Conservation (phyloP, 352 stramenopile species). For the Globisporangium abappressorium region DNA sequence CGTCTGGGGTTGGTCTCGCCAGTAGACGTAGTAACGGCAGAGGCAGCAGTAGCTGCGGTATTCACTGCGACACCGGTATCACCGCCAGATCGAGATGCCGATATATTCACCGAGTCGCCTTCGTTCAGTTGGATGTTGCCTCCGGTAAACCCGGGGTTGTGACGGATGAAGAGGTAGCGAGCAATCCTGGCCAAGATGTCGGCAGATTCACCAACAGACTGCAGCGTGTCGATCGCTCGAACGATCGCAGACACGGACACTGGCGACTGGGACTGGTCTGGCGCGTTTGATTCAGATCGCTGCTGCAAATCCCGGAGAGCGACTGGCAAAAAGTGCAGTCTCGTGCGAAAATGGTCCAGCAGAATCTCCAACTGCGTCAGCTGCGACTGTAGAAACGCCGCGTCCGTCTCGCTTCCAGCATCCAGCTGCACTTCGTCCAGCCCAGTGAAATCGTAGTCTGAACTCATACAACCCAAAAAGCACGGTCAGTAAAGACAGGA, state of each 20-base stretch:
- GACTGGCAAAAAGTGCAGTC: conserved; percentile 42
- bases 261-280: not conserved
- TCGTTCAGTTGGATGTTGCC: conserved; percentile 9
- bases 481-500: not conserved
- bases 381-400: conserved; percentile 46
- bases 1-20: not conserved
- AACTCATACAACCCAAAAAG: not conserved
- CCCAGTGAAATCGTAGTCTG: conserved; percentile 23
- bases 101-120: conserved; percentile 3
- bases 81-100: not conserved
- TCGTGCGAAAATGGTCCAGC: conserved; percentile 42
- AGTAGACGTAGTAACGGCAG: not conserved
- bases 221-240: conserved; percentile 49
- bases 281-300: not conserved
- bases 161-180: conserved; percentile 49
- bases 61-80: not conserved
- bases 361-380: conserved; percentile 45
- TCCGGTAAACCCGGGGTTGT: conserved; percentile 18
- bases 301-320: conserved; percentile 37
- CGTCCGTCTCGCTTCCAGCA: conserved; percentile 16
- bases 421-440: conserved; percentile 17
- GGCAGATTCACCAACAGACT: conserved; percentile 50
- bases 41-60: not conserved
- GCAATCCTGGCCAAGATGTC: conserved; percentile 47
- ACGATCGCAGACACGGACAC: conserved; percentile 26